These are phyloP conservation scores for Penicillium frequentans DNA, from an alignment of 2,329 filamentous ascomycete species.

Conservation along the genomic window DNA sequence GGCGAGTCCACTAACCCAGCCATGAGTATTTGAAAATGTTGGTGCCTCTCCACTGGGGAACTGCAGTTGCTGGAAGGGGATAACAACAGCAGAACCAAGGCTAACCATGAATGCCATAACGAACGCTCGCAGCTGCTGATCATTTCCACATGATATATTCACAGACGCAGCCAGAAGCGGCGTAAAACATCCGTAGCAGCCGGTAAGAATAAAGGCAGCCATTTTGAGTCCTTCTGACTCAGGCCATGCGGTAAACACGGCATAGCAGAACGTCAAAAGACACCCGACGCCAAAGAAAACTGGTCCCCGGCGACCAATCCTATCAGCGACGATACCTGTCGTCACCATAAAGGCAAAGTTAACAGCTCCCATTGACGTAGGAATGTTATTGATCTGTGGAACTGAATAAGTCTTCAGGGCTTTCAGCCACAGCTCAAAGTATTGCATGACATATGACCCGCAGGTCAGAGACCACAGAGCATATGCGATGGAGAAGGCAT, in stretches of 20 bases:
- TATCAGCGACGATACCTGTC: constrained; percentile 1
- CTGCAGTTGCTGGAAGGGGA: constrained; percentile 5
- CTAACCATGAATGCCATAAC: constrained; percentile 28
- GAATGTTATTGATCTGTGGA: constrained; percentile 2
- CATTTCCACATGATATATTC: constrained; percentile 44
- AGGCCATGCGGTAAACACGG: constrained; percentile 40
- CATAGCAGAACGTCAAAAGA: constrained; percentile 39
- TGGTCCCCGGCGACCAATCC: neutral
- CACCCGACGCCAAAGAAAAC: constrained; percentile 37
- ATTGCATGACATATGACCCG: constrained; percentile 6
- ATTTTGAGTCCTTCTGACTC: constrained; percentile 40
- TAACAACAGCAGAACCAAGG: constrained; percentile 5
- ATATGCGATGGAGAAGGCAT: constrained; percentile 4
- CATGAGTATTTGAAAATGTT: constrained; percentile 1
- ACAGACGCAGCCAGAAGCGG: constrained; percentile 45
- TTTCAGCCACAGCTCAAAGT: constrained; percentile 5
- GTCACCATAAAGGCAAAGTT: constrained; percentile 6
- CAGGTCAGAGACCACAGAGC: neutral
- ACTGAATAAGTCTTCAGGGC: neutral
- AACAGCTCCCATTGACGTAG: neutral
- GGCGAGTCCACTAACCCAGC: constrained; percentile 4
- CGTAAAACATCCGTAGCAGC: constrained; percentile 46
- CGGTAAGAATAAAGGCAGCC: constrained; percentile 42
- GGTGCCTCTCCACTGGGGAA: constrained; percentile 4
- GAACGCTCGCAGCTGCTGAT: constrained; percentile 47